Base-by-base conservation (phyloP, 352 stramenopile genomes). In the Phytophthora hibernalis region DNA sequence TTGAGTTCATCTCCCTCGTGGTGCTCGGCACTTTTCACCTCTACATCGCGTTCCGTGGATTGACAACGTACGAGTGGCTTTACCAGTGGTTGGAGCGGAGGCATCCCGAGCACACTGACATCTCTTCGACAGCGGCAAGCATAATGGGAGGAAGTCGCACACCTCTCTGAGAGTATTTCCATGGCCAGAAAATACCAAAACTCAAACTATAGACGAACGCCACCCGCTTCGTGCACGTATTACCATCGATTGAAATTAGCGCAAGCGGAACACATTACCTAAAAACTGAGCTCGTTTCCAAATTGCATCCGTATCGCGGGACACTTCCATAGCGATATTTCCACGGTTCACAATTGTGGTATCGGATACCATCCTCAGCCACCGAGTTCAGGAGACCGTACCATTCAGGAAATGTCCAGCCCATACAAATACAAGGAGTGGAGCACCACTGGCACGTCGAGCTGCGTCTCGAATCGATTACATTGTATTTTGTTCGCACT, bases 41-140 rank as follows among this genome's bases (percentile, higher is more conserved):
- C n/a, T 92, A 89, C 55, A 71, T 93, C 24, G 78, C 64, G 20
- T 75, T 70, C 49, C 74, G 66, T 10, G 79, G 77, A 9, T 33
- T 89, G 38, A 72, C 64, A 28, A 91, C 83, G 10, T 76, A 89
- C 61, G 81, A 87, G 63, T 89, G 77, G 58, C 67, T 91, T n/a
- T 77, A 81, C 45, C 68, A 79, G 28, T 80, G 71, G 58, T 61
- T 76, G 26, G 62, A 74, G 45, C 33, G 50, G 21, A 55, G 62
- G 59, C 22, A 59, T 43, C n/a, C 30, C 13, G n/a, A 56, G n/a
- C 55, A 18, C 20, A 24, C 24, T 13, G 38, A 43, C 21, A 51
- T 31, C n/a, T 44, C 52, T 18, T 65, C 31, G 12, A 40, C 21
- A 15, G 10, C 24, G 10, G 45, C 22, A 48, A 65, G 18, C 22